A percentile compares a stretch with the other conserved stretches of the same genome.
Evolutionary conservation across 2,329 filamentous ascomycete species (phyloP).

Genomic region (Mollisiaceae sp.): DNA sequence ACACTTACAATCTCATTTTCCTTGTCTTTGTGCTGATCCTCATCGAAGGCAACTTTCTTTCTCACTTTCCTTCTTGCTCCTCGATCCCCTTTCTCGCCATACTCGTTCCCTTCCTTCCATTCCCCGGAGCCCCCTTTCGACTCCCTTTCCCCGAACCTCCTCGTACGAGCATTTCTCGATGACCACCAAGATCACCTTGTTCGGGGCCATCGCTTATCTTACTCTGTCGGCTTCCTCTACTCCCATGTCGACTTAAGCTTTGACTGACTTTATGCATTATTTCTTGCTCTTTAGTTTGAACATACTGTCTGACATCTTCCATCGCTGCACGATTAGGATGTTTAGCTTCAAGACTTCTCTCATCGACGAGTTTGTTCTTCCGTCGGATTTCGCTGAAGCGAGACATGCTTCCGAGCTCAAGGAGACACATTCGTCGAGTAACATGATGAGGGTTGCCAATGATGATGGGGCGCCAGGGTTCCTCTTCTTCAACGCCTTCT

Average conservation of each 20-base stretch:
- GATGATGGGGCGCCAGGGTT: slow-evolving; percentile 71
- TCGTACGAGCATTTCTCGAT: slow-evolving; percentile 29
- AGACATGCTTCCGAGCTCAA: slow-evolving; percentile 71
- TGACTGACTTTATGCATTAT: slow-evolving; percentile 28
- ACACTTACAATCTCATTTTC: not conserved
- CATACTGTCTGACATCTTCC: slow-evolving; percentile 30
- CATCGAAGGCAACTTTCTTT: slow-evolving; percentile 19
- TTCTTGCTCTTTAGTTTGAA: slow-evolving; percentile 34
- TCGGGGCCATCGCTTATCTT: slow-evolving; percentile 27
- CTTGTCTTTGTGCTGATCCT: not conserved
- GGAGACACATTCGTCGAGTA: slow-evolving; percentile 70
- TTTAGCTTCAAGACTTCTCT: slow-evolving; percentile 40
- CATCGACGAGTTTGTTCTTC: slow-evolving; percentile 62
- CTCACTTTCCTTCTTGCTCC: slow-evolving; percentile 7
- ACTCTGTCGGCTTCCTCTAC: slow-evolving; percentile 25
- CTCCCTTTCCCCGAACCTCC: slow-evolving; percentile 29
- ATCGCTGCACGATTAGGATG: slow-evolving; percentile 40
- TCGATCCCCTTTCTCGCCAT: slow-evolving; percentile 19
- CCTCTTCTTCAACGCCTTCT: slow-evolving; percentile 39
- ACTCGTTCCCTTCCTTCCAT: slow-evolving; percentile 17
- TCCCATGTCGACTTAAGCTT: slow-evolving; percentile 32
- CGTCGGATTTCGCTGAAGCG: slow-evolving; percentile 75
- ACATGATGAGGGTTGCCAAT: slow-evolving; percentile 74
- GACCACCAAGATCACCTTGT: slow-evolving; percentile 32
- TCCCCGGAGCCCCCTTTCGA: slow-evolving; percentile 20